Evolutionary conservation across 805 yeast genomes (phyloP), one percentile per base, ranked within the genome.

Genomic region (Zygoascus ofunaensis): DNA sequence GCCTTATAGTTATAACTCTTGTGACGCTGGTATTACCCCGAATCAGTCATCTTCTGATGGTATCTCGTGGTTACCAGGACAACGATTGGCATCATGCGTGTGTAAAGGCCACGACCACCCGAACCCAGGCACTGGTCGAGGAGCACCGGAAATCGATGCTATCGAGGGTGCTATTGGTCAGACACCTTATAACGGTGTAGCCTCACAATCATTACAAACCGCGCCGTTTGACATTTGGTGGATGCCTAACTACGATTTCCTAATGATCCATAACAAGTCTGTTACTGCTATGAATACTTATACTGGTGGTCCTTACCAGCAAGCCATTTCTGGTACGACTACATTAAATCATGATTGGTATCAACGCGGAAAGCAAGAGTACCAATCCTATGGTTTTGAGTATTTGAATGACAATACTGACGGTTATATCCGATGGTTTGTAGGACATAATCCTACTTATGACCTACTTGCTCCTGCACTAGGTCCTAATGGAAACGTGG

Each of bases 191-290:
- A 67, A 64, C 12, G 92, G 92, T 54, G 75, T 81, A 36, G 96
- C 89, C 1, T 86, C 97, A 3, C 98, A 90, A 64, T 87, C 97
- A 3, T 64, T 82, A 58, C 97, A 90, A 70, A 67, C 87, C 50
- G 97, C 97, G 15, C 97, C 97, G 7, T 78, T 78, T 60, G 97
- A 90, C 64, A 80, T 87, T 51, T 90, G 97, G 97, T 90, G 85
- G 60, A 73, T 75, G 59, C 95, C 96, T 4, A 94, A 90, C 64
- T 87, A 87, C 63, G 76, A 79, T 53, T 89, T 73, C 57, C 62
- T 87, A 43, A 89, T 80, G 58, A 68, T 90, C 49, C 69, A 82
- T 63, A 86, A 90, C 65, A 52, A 54, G 20, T 66, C 83, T 0
- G 68, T 82, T 37, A 83, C 96, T 1, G 61, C 80, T 12, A 84